phyloP scores from a whole-genome alignment of 495 filamentous ascomycete species.

The Penicillium crystallinum region DNA sequence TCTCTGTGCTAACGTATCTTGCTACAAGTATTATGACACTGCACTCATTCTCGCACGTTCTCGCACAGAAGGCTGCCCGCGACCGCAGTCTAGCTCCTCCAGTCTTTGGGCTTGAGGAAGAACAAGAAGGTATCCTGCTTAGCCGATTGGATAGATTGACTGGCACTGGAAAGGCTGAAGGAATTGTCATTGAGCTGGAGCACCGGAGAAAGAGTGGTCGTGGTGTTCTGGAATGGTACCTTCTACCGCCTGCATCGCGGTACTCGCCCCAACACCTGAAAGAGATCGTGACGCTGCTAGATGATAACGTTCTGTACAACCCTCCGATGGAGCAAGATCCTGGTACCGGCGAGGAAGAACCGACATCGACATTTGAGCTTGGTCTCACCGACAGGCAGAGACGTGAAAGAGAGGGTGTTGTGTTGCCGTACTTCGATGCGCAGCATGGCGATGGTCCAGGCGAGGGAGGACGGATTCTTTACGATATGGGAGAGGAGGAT shows the following conservation, averaged over 20 bases:
- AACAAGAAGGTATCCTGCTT: conserved; percentile 66
- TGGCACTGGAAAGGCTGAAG: conserved; percentile 42
- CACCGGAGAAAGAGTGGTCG: conserved; percentile 75
- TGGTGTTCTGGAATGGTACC: conserved; percentile 70
- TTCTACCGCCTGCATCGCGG: conserved; percentile 48
- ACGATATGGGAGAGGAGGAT: conserved; percentile 94
- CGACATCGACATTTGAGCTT: conserved; percentile 72
- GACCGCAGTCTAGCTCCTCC: conserved; percentile 67
- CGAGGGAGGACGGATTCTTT: conserved; percentile 83
- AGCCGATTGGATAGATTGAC: conserved; percentile 45
- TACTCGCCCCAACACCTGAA: conserved; percentile 32
- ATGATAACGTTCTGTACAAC: conserved; percentile 70
- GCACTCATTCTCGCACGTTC: conserved; percentile 62
- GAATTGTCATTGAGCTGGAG: conserved; percentile 80
- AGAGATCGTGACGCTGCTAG: conserved; percentile 61
- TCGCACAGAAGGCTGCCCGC: conserved; percentile 60
- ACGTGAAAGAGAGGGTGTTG: conserved; percentile 76
- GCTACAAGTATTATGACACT: conserved; percentile 62
- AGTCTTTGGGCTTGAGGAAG: conserved; percentile 69
- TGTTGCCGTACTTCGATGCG: conserved; percentile 93
- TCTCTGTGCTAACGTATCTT: conserved; percentile 57
- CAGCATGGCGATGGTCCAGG: conserved; percentile 75
- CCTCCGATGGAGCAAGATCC: conserved; percentile 34
- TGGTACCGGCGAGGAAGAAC: conserved; percentile 42
- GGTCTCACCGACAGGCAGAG: conserved; percentile 87